Conservation (phyloP, 176 grass and related monocot species). For the maize (Zea mays) region Zm-B73-REFERENCE-NAM-5.0 NC_050098.1:177110001-177110500, state of each 20-base stretch:
- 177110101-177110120: conserved; percentile 55
- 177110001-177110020: conserved; percentile 51
- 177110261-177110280: conserved; percentile 48
- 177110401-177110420: too few relatives aligned
- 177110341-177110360: background rate
- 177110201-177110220: background rate
- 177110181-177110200: conserved; percentile 8
- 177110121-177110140: conserved; percentile 38
- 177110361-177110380: background rate
- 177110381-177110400: background rate
- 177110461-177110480: conserved; percentile 63
- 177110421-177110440: conserved; percentile 47
- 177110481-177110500: conserved; percentile 39
- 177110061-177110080: conserved; percentile 52
- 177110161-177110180: conserved; percentile 52
- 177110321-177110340: conserved; percentile 27
- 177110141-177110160: conserved; percentile 58
- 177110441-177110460: conserved; percentile 47
- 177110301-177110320: conserved; percentile 24
- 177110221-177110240: conserved; percentile 44
- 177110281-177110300: conserved; percentile 55
- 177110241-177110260: conserved; percentile 55
- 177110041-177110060: conserved; percentile 36
- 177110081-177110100: conserved; percentile 69
- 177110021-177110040: conserved; percentile 29